These are phyloP conservation scores for Sicyos baderoa DNA, from an alignment of 306 rosid genomes.

Conservation along the genomic window DNA sequence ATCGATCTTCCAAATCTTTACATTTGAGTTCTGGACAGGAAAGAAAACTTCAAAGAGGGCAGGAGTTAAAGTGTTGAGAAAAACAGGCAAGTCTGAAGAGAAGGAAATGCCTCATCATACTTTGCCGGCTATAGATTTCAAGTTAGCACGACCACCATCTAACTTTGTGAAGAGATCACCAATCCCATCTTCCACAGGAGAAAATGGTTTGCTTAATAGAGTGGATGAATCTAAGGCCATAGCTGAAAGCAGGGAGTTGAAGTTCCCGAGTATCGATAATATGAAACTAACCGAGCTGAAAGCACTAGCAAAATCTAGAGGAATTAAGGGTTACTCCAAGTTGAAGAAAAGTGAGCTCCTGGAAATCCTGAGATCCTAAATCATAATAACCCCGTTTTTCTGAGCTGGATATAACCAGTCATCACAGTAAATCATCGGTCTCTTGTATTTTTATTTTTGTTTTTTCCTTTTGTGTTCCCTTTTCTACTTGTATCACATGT, in stretches of 20 bases:
- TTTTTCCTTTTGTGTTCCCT: not conserved
- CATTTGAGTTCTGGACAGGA: conserved; percentile 22
- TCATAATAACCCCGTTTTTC: no score
- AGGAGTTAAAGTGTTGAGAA: conserved; percentile 14
- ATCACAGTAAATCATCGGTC: not conserved
- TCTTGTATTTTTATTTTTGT: not conserved
- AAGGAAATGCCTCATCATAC: not conserved
- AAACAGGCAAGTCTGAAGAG: conserved; percentile 17
- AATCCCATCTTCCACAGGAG: conserved; percentile 34
- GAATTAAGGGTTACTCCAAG: conserved; percentile 52
- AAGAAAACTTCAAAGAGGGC: conserved; percentile 18
- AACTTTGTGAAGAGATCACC: conserved; percentile 52
- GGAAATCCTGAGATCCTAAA: conserved; percentile 23
- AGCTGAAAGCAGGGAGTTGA: conserved; percentile 21
- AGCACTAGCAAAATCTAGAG: conserved; percentile 50
- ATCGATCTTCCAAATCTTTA: not conserved
- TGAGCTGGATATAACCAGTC: not conserved
- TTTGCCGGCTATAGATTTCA: conserved; percentile 19
- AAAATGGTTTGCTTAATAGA: not conserved
- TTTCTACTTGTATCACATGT: not conserved
- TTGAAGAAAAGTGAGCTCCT: conserved; percentile 47
- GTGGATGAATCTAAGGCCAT: conserved; percentile 15
- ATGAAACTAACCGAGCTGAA: conserved; percentile 49
- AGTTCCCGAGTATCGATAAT: conserved; percentile 20
- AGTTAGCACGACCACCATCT: conserved; percentile 34